Conservation (phyloP, 2,329 filamentous ascomycete genomes). For the Scedosporium aurantiacum region DNA sequence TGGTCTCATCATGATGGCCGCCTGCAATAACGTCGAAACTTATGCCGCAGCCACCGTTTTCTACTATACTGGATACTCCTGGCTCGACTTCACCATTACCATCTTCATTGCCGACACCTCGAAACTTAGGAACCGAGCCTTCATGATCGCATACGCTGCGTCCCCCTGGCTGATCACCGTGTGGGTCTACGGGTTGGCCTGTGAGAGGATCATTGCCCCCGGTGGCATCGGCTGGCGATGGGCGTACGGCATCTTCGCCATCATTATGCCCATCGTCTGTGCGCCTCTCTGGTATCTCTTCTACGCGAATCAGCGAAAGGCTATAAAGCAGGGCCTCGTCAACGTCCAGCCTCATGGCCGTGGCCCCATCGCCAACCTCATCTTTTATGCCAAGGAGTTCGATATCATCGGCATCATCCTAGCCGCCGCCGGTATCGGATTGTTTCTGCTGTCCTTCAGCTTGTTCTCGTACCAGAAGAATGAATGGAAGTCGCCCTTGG, state of each 20-base stretch:
- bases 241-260: slow-evolving; percentile 56
- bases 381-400: slow-evolving; percentile 44
- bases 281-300: slow-evolving; percentile 46
- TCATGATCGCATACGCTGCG: slow-evolving; percentile 52
- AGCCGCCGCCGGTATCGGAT: slow-evolving; percentile 39
- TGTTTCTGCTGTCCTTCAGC: slow-evolving; percentile 55
- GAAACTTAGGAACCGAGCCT: slow-evolving; percentile 50
- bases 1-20: slow-evolving; percentile 55
- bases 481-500: slow-evolving; percentile 36
- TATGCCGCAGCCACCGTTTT: slow-evolving; percentile 57
- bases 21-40: slow-evolving; percentile 45
- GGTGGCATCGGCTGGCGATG: slow-evolving; percentile 49
- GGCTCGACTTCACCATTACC: slow-evolving; percentile 28
- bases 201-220: slow-evolving; percentile 33
- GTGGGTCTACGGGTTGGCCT: slow-evolving; percentile 50
- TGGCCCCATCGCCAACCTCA: slow-evolving; percentile 13
- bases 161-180: slow-evolving; percentile 57
- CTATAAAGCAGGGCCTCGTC: slow-evolving; percentile 41
- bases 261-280: slow-evolving; percentile 50
- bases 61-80: slow-evolving; percentile 46
- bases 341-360: background rate
- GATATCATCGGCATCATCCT: slow-evolving; percentile 47
- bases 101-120: slow-evolving; percentile 61
- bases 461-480: slow-evolving; percentile 32
- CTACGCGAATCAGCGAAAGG: slow-evolving; percentile 48